phyloP scores from a whole-genome alignment of 768 basidiomycete species.

The Lentinus tigrinus region DNA sequence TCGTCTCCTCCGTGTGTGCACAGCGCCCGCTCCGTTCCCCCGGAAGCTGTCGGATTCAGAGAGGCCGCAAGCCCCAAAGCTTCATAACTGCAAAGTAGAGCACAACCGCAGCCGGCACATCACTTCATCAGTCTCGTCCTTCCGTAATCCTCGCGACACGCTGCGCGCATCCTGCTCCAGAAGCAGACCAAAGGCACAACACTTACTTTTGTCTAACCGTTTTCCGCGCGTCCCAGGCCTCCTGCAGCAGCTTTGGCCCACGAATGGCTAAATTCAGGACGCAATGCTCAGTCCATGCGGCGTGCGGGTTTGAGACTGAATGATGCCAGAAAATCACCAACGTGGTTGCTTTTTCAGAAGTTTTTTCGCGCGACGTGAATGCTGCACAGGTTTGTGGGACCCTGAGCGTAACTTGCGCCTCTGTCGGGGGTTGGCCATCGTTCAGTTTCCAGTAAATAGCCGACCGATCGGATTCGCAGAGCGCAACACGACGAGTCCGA shows the following conservation, averaged over 20 bases:
- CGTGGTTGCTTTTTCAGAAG: conserved; percentile 78
- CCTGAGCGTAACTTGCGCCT: conserved; percentile 82
- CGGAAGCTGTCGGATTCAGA: conserved; percentile 65
- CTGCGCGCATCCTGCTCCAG: conserved; percentile 1
- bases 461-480: conserved; percentile 8
- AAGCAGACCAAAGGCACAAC: conserved; percentile 3
- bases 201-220: conserved; percentile 92
- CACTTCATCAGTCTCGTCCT: conserved; percentile 3
- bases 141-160: conserved; percentile 11
- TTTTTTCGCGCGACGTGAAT: conserved; percentile 71
- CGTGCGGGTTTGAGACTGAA: not conserved
- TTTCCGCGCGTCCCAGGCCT: conserved; percentile 84
- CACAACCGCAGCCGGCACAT: not conserved
- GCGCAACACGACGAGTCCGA: not conserved
- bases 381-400: conserved; percentile 68
- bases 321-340: conserved; percentile 36
- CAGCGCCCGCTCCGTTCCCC: conserved; percentile 57
- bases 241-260: conserved; percentile 78
- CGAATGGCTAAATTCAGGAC: conserved; percentile 56
- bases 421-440: conserved; percentile 94
- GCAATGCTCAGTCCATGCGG: conserved; percentile 18
- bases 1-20: not conserved
- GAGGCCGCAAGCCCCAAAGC: conserved; percentile 71
- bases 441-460: conserved; percentile 4
- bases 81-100: conserved; percentile 58